phyloP scores from a whole-genome alignment of 495 filamentous ascomycete species.

The Aspergillus taichungensis region DNA sequence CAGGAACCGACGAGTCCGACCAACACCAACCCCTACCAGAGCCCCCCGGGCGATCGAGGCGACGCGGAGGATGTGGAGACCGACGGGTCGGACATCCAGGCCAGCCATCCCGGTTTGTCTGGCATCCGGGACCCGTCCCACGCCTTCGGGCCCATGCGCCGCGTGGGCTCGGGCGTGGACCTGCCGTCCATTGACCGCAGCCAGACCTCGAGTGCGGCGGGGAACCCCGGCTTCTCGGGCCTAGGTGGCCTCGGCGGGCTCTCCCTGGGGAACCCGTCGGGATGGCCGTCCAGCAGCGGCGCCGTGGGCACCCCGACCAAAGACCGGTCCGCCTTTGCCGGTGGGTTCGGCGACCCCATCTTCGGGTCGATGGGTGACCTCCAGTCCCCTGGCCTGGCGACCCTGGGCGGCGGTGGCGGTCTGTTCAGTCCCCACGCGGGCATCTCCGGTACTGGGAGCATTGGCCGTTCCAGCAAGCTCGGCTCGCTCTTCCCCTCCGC shows the following conservation, averaged over 20 bases:
- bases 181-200: conserved; percentile 64
- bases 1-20: conserved; percentile 79
- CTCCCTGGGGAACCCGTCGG: conserved; percentile 47
- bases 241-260: conserved; percentile 55
- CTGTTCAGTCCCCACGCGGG: conserved; percentile 44
- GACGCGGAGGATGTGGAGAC: conserved; percentile 59
- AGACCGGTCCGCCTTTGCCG: conserved; percentile 54
- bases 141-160: conserved; percentile 39
- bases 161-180: conserved; percentile 51
- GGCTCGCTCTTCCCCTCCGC: conserved; percentile 77
- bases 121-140: conserved; percentile 43
- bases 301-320: conserved; percentile 66
- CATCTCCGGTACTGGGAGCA: conserved; percentile 39
- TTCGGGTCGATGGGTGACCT: conserved; percentile 66
- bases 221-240: conserved; percentile 57
- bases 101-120: conserved; percentile 49
- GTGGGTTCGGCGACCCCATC: conserved; percentile 62
- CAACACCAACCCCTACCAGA: conserved; percentile 95
- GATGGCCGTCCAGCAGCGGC: conserved; percentile 54
- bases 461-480: conserved; percentile 71
- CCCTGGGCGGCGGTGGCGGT: conserved; percentile 48
- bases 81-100: conserved; percentile 50
- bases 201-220: conserved; percentile 77
- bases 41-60: conserved; percentile 71
- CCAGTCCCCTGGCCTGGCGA: conserved; percentile 63